phyloP scores from a whole-genome alignment of 768 basidiomycete genomes.

The Lentinula detonsa region DNA sequence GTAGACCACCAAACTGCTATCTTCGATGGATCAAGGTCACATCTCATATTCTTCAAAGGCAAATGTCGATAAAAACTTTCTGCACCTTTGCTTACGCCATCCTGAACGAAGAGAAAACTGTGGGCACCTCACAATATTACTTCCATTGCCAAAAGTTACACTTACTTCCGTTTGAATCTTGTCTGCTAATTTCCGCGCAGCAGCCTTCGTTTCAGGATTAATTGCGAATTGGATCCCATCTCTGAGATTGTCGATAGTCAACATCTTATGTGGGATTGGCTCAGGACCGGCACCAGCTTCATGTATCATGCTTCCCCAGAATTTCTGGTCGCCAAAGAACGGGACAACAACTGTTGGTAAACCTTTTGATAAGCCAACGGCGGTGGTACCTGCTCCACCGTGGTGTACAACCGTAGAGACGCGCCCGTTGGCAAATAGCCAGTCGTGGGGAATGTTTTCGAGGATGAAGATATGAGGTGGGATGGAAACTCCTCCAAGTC shows the following conservation, averaged over 20 bases:
- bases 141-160: constrained; percentile 4
- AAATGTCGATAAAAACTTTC: constrained; percentile 56
- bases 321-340: constrained; percentile 62
- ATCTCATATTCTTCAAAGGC: constrained; percentile 57
- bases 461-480: constrained; percentile 54
- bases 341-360: constrained; percentile 57
- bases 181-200: constrained; percentile 43
- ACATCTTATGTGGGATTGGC: constrained; percentile 49
- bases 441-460: constrained; percentile 65
- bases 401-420: constrained; percentile 59
- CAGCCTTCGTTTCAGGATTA: constrained; percentile 38
- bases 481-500: constrained; percentile 45
- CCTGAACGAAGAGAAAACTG: constrained; percentile 20
- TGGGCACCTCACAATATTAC: neutral
- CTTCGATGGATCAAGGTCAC: constrained; percentile 45
- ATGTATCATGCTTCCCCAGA: constrained; percentile 59
- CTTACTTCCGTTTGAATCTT: constrained; percentile 43
- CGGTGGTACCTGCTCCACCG: constrained; percentile 64
- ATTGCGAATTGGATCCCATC: constrained; percentile 47
- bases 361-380: constrained; percentile 53
- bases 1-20: constrained; percentile 57
- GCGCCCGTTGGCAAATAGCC: constrained; percentile 51
- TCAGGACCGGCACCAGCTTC: constrained; percentile 56
- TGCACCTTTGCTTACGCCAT: constrained; percentile 41
- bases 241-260: constrained; percentile 41